Base-by-base conservation (phyloP, 345 rosid species). In the Rhodamnia argentea region DNA sequence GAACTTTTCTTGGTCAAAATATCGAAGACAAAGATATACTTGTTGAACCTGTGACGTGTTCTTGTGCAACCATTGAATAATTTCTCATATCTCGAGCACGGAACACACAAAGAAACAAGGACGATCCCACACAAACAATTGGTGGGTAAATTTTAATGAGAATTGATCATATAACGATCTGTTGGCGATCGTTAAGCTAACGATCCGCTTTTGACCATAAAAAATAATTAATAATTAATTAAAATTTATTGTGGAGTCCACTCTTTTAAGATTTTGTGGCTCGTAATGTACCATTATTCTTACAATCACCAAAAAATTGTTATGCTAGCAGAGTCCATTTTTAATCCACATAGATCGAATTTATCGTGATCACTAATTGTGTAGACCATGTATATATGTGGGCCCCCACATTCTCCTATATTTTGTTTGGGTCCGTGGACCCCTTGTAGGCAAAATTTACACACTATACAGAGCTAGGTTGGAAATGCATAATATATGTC, bases 21-120 rank as follows among this genome's bases (percentile, higher is more conserved):
- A 37, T 37, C 40, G 40, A 37, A 37, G 40, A 37, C 40, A 70
- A 32, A 15, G 32, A 9, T 8, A 0, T 8, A 5, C 0, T 70
- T 70, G 47, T 26, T 13, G 5, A 10, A 9, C 1, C 8, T 1
- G 15, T 0, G 22, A 62, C 7, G 32, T 62, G 10, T 3, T 15
- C 16, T 2, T 14, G 9, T 1, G 40, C 32, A 29, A 1, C 2
- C 5, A 27, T 1, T 2, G 0, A 6, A 7, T 62, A 62, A 8
- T 62, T 62, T 62, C 40, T 62, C 20, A 10, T 62, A 10, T 1
- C 0, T 29, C 10, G 4, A 26, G 2, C 0, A 13, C 37, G 0
- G n/a, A 60, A 59, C 0, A 7, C 74, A 1, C 37, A 13, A 16
- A 0, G 3, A 9, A 4, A 29, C 12, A 15, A 62, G 23, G 11